Percentiles rank a stretch among this genome's conserved stretches.
These are phyloP conservation scores for Geotrichum restrictum DNA, from an alignment of 1,139 yeast species.

Conservation along the genomic window DNA sequence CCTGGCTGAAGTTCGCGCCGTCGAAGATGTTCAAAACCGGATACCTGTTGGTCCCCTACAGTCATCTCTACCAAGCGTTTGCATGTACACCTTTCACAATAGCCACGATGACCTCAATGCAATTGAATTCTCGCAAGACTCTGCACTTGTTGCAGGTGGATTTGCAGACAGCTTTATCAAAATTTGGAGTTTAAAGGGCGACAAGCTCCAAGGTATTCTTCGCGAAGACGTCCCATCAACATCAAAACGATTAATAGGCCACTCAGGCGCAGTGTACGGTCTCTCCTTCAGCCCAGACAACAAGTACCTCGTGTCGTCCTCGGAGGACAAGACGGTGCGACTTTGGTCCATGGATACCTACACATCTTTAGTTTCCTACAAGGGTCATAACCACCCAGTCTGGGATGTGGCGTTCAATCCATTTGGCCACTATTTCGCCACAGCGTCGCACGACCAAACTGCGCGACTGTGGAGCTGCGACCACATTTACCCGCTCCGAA, in stretches of 20 bases:
- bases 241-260: constrained; percentile 74
- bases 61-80: constrained; percentile 86
- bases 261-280: constrained; percentile 91
- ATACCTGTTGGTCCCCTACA: constrained; percentile 63
- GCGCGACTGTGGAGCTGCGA: constrained; percentile 98
- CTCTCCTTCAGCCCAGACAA: constrained; percentile 88
- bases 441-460: constrained; percentile 96
- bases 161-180: constrained; percentile 88
- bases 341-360: constrained; percentile 93
- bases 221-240: constrained; percentile 50
- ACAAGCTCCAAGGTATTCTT: constrained; percentile 64
- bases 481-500: constrained; percentile 91
- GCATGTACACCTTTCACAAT: constrained; percentile 98
- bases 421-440: constrained; percentile 93
- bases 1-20: constrained; percentile 68
- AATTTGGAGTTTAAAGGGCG: constrained; percentile 89
- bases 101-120: constrained; percentile 84
- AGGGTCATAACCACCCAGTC: constrained; percentile 93
- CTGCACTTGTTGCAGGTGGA: constrained; percentile 87
- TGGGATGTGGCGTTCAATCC: constrained; percentile 98
- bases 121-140: constrained; percentile 80
- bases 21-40: constrained; percentile 76
- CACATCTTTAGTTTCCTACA: constrained; percentile 84
- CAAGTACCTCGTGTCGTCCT: constrained; percentile 70
- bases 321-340: constrained; percentile 89